These are phyloP conservation scores for Microstegium vimineum DNA, from an alignment of 176 grass and related monocot genomes.

Conservation along the genomic window DNA sequence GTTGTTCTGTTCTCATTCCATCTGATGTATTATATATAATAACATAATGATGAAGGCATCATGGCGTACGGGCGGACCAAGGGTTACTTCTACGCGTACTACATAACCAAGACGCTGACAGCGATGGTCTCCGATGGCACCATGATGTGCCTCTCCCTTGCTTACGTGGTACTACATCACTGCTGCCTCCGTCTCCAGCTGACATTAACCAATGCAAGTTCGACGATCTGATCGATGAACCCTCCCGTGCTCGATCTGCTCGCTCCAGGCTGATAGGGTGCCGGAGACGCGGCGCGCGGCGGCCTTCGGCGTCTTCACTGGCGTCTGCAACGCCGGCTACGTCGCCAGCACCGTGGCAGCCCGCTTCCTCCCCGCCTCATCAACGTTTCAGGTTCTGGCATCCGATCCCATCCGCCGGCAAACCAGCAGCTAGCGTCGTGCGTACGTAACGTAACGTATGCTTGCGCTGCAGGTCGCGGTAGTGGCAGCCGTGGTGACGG, in stretches of 20 bases:
- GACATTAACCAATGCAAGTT: too few relatives aligned
- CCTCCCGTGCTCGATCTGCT: not conserved
- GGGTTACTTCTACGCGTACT: constrained; percentile 55
- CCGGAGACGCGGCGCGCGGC: constrained; percentile 27
- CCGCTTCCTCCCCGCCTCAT: constrained; percentile 36
- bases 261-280: constrained; percentile 39
- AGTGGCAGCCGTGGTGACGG: constrained; percentile 15
- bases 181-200: not conserved
- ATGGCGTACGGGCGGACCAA: constrained; percentile 46
- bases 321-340: constrained; percentile 42
- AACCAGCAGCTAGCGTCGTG: not conserved
- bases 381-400: constrained; percentile 34
- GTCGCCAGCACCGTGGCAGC: constrained; percentile 34
- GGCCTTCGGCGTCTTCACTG: constrained; percentile 46
- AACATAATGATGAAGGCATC: constrained; percentile 37
- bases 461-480: constrained; percentile 29
- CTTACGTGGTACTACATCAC: constrained; percentile 52
- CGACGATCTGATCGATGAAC: too few relatives aligned
- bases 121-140: constrained; percentile 52
- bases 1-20: not conserved
- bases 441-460: too few relatives aligned
- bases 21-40: too few relatives aligned
- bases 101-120: constrained; percentile 36
- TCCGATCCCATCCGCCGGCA: not conserved
- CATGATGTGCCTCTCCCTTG: constrained; percentile 60